Base-by-base conservation (phyloP, 768 basidiomycete species). In the Leucocoprinus leucothites region DNA sequence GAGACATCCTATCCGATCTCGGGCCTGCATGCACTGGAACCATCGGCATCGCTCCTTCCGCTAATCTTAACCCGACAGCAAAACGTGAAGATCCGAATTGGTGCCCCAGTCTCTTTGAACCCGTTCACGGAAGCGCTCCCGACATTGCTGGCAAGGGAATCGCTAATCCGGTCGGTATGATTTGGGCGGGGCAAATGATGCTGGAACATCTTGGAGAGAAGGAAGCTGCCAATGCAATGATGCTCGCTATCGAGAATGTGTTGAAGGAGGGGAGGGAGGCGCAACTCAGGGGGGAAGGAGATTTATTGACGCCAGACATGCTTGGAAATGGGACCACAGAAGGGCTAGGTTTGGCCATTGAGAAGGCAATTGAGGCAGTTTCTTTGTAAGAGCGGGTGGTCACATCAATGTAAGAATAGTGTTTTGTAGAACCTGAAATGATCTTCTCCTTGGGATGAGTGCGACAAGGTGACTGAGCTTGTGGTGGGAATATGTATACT, bases 161-260 rank as follows among this genome's bases (percentile, higher is more conserved):
- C 36, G 78, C 82, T 1, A 83, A 82, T 58, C 81, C 81, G 1
- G 68, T 82, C 18, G 81, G 74, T 3, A 79, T 80, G 65, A 79
- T 83, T 53, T 82, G 79, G 82, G 78, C 78, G 0, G 72, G 75
- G 19, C 79, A 80, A 67, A 82, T 82, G 82, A 72, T 82, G 77
- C 68, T 67, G 66, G 77, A 72, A 35, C 67, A 70, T 57, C 65
- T 69, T 56, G 78, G 66, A 44, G 75, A 73, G 64, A 73, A 68
- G 46, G 65, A 72, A 16, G 76, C 74, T 1, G 74, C 74, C 3
- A 60, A 56, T 1, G 69, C 63, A n/a, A 56, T 77, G 57, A 73
- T 76, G 72, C n/a, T 57, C 21, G 76, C 74, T 0, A 75, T 77
- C 45, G 72, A 75, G 51, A 66, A 60, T 19, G 73, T 74, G 9